These are phyloP conservation scores for Starmerella floricola DNA, from an alignment of 805 yeast genomes.

Conservation along the genomic window DNA sequence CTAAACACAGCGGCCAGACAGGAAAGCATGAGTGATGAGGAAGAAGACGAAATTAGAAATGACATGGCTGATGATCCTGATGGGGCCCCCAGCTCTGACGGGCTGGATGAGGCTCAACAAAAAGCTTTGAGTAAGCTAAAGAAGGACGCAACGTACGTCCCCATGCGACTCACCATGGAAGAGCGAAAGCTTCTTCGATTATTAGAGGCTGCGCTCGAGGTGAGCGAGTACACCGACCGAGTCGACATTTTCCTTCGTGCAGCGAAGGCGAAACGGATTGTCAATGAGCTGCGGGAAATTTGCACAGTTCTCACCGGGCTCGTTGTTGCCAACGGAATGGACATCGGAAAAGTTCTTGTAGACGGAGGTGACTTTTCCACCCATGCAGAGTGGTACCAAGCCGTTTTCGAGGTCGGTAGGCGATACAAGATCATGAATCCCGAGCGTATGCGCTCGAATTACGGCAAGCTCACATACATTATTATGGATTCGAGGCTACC, in stretches of 20 bases:
- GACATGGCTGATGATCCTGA: no score
- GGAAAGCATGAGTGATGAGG: constrained; percentile 12
- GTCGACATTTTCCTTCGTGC: constrained; percentile 58
- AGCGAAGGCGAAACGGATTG: constrained; percentile 59
- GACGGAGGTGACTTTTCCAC: constrained; percentile 56
- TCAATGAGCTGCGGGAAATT: constrained; percentile 58
- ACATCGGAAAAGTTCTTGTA: constrained; percentile 47
- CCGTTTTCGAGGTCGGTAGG: constrained; percentile 64
- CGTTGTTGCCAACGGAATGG: constrained; percentile 65
- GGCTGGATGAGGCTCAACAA: no score
- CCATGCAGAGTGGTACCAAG: constrained; percentile 62
- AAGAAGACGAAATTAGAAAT: not conserved
- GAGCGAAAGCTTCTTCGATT: constrained; percentile 58
- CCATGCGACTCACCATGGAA: constrained; percentile 52
- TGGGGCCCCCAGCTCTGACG: no score
- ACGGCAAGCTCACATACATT: constrained; percentile 72
- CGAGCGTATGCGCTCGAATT: constrained; percentile 63
- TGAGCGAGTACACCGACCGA: constrained; percentile 67
- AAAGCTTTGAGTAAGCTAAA: constrained; percentile 11
- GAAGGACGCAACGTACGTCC: constrained; percentile 43
- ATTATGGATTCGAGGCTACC: constrained; percentile 73
- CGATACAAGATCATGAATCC: constrained; percentile 78
- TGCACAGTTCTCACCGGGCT: constrained; percentile 70
- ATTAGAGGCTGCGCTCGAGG: constrained; percentile 64
- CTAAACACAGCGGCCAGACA: constrained; percentile 13